phyloP scores from a whole-genome alignment of 1,284 basidiomycete species.

The Cerioporus squamosus region DNA sequence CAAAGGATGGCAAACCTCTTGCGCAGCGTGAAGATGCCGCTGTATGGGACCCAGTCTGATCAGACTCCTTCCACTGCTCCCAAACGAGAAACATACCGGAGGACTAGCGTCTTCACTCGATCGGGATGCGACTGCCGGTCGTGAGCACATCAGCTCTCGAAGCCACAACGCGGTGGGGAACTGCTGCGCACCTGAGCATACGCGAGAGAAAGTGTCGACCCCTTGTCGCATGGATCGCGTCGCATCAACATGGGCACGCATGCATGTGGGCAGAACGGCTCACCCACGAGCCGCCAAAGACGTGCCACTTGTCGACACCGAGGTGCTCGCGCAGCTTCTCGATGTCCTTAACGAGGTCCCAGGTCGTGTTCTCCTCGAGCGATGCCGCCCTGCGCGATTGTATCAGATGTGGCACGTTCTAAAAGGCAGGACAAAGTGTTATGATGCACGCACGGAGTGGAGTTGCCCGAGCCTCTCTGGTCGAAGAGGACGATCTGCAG shows the following conservation, averaged over 20 bases:
- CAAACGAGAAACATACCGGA: constrained; percentile 58
- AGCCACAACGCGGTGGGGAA: neutral
- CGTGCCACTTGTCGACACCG: constrained; percentile 79
- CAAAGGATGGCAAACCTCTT: constrained; percentile 53
- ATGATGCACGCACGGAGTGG: constrained; percentile 63
- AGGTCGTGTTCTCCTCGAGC: constrained; percentile 90
- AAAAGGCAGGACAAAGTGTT: neutral
- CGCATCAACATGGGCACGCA: neutral
- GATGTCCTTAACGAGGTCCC: constrained; percentile 92
- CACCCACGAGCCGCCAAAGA: constrained; percentile 92
- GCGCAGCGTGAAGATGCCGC: constrained; percentile 89
- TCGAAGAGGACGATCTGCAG: constrained; percentile 77
- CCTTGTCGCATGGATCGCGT: constrained; percentile 48
- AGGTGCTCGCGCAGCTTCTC: constrained; percentile 82
- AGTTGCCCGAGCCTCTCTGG: constrained; percentile 88
- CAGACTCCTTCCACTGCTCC: too few species aligned
- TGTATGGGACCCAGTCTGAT: constrained; percentile 32
- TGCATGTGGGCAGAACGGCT: constrained; percentile 18
- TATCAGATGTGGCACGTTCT: neutral
- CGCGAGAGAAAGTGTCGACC: constrained; percentile 87
- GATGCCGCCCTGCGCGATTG: constrained; percentile 60
- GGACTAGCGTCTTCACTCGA: constrained; percentile 77
- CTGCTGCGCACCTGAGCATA: constrained; percentile 73
- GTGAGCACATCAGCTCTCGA: neutral
- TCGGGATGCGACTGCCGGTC: constrained; percentile 72